A percentile compares a stretch with the other conserved stretches of the same genome.
Evolutionary conservation across 2,329 filamentous ascomycete species (phyloP).

Genomic region (Fusarium denticulatum): DNA sequence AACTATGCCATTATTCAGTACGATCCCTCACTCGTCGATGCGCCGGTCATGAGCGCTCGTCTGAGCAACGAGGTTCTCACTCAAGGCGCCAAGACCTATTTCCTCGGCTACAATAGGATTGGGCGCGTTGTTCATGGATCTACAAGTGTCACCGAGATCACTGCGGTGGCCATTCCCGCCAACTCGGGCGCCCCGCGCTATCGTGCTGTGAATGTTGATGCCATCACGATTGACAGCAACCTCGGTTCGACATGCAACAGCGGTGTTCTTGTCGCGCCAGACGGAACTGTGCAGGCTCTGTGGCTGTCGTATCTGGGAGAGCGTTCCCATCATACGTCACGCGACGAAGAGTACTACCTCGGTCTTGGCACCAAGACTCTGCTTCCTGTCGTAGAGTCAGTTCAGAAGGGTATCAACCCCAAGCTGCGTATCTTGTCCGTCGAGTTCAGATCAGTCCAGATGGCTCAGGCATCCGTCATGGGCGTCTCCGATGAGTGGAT

Average conservation of each 20-base stretch:
- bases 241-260: slow-evolving; percentile 92
- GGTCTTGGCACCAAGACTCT: slow-evolving; percentile 89
- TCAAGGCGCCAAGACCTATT: slow-evolving; percentile 93
- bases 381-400: slow-evolving; percentile 86
- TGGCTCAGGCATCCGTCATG: slow-evolving; percentile 97
- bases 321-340: slow-evolving; percentile 77
- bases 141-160: slow-evolving; percentile 96
- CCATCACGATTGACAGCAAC: slow-evolving; percentile 95
- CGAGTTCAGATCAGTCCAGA: slow-evolving; percentile 93
- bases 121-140: slow-evolving; percentile 92
- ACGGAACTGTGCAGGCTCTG: slow-evolving; percentile 91
- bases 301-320: slow-evolving; percentile 98
- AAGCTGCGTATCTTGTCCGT: slow-evolving; percentile 91
- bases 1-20: slow-evolving; percentile 98
- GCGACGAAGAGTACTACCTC: slow-evolving; percentile 96
- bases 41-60: slow-evolving; percentile 88
- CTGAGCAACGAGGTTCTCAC: slow-evolving; percentile 85
- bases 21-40: slow-evolving; percentile 91
- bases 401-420: slow-evolving; percentile 81
- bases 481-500: slow-evolving; percentile 97
- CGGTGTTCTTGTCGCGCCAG: slow-evolving; percentile 88
- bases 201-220: slow-evolving; percentile 93
- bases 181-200: slow-evolving; percentile 93
- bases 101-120: slow-evolving; percentile 98
- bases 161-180: slow-evolving; percentile 93